phyloP scores from a whole-genome alignment of 495 filamentous ascomycete species.

The Oleoguttula mirabilis region DNA sequence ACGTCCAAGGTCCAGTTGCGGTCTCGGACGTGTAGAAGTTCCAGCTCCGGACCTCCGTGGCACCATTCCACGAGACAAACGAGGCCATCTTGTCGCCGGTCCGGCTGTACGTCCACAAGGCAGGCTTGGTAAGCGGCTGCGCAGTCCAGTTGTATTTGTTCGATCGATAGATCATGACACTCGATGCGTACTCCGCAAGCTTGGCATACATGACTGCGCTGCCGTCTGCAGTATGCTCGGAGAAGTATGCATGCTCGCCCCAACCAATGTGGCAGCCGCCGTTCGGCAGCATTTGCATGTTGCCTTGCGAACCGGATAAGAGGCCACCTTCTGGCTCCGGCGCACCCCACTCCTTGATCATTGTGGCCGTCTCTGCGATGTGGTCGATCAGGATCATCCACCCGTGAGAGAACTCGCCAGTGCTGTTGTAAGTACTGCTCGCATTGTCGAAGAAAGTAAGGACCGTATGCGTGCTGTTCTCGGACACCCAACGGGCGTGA shows the following conservation, averaged over 20 bases:
- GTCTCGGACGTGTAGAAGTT: constrained; percentile 20
- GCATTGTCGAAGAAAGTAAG: constrained; percentile 49
- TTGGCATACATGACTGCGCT: constrained; percentile 27
- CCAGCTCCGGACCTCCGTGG: constrained; percentile 19
- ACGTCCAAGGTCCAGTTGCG: constrained; percentile 9
- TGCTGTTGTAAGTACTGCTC: constrained; percentile 38
- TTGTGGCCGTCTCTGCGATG: constrained; percentile 37
- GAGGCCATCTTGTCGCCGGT: constrained; percentile 15
- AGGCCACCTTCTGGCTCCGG: constrained; percentile 34
- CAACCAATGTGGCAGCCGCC: constrained; percentile 48
- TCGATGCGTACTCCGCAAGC: constrained; percentile 11
- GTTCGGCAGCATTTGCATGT: constrained; percentile 44
- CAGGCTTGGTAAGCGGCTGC: constrained; percentile 15
- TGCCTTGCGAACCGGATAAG: constrained; percentile 49
- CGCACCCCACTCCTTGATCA: constrained; percentile 34
- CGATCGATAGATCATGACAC: constrained; percentile 22
- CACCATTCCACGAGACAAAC: constrained; percentile 20
- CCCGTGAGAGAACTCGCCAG: constrained; percentile 40
- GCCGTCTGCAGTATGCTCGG: constrained; percentile 45
- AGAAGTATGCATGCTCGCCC: constrained; percentile 47
- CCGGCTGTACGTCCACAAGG: constrained; percentile 18
- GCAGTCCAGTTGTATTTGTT: constrained; percentile 25
- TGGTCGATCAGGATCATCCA: constrained; percentile 49
- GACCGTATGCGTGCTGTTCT: constrained; percentile 39
- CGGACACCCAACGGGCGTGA: constrained; percentile 45